Conservation (phyloP, 495 filamentous ascomycete genomes). For the Cryomyces minteri region DNA sequence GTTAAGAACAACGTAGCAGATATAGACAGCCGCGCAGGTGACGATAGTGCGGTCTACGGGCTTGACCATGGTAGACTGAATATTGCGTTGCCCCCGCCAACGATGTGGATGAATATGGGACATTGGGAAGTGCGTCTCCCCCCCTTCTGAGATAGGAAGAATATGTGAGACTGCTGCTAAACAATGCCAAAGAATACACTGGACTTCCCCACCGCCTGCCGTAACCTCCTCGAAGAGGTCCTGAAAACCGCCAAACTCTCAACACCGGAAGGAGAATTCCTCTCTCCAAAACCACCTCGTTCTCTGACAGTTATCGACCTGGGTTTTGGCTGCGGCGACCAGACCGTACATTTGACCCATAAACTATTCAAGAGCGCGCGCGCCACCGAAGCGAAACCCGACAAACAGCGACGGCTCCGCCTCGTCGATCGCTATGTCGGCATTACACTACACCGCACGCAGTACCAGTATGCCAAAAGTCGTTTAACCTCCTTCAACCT, state of each 20-base stretch:
- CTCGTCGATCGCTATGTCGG: slow-evolving; percentile 24
- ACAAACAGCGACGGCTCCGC: slow-evolving; percentile 1
- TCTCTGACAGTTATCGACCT: slow-evolving; percentile 24
- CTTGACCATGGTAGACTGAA: slow-evolving; percentile 11
- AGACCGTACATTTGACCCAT: slow-evolving; percentile 18
- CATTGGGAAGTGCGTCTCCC: slow-evolving; percentile 11
- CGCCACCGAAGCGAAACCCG: neutral
- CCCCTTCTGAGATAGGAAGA: neutral
- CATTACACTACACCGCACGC: slow-evolving; percentile 18
- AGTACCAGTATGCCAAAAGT: slow-evolving; percentile 1
- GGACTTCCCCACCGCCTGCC: slow-evolving; percentile 23
- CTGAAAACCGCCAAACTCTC: slow-evolving; percentile 18
- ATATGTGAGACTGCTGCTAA: neutral
- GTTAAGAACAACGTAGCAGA: neutral
- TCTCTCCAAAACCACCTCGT: neutral
- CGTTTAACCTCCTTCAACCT: neutral
- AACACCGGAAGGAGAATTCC: neutral
- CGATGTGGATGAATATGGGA: slow-evolving; percentile 25
- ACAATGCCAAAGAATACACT: neutral
- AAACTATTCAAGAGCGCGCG: neutral
- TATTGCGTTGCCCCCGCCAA: slow-evolving; percentile 2
- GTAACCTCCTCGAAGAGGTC: slow-evolving; percentile 25
- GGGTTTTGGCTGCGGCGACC: slow-evolving; percentile 32
- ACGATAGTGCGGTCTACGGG: slow-evolving; percentile 3
- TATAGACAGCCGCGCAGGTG: neutral